Evolutionary conservation across 176 grass and related monocot species (phyloP).

Genomic region (Ampelocalamus luodianensis): DNA sequence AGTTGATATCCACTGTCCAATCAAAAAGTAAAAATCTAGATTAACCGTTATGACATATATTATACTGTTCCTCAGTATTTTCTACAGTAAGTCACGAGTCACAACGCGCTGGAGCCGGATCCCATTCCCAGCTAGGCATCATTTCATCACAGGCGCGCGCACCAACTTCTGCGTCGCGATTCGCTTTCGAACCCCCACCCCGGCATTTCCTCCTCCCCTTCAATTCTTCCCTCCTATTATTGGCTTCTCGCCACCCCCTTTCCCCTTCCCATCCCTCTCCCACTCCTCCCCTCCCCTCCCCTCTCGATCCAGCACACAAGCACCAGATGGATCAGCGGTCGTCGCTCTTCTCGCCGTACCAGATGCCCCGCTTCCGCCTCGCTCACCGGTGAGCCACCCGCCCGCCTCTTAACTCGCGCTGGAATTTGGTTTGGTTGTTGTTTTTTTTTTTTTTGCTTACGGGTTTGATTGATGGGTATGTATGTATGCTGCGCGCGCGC

Average conservation of each 20-base stretch:
- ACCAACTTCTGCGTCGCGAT: neutral
- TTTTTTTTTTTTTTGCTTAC: neutral
- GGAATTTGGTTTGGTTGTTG: neutral
- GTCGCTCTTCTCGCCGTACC: conserved; percentile 88
- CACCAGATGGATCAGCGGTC: conserved; percentile 26
- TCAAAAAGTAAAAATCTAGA: too few relatives aligned
- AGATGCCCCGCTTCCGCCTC: conserved; percentile 79
- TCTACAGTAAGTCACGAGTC: too few relatives aligned
- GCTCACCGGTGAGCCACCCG: conserved; percentile 65
- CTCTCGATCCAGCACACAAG: neutral
- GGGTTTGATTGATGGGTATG: neutral
- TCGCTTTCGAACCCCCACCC: conserved; percentile 43
- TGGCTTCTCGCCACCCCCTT: conserved; percentile 25
- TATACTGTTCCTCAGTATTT: too few relatives aligned
- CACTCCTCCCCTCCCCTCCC: neutral
- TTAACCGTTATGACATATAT: too few relatives aligned
- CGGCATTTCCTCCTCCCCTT: too few relatives aligned
- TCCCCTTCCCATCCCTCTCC: neutral
- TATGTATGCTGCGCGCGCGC: neutral
- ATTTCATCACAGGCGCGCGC: neutral
- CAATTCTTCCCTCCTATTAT: neutral
- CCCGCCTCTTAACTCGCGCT: neutral
- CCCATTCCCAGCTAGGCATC: too few relatives aligned
- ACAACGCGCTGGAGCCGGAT: too few relatives aligned
- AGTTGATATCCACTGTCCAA: too few relatives aligned